Evolutionary conservation across 768 basidiomycete species (phyloP).

Genomic region (Termitomyces sp.): DNA sequence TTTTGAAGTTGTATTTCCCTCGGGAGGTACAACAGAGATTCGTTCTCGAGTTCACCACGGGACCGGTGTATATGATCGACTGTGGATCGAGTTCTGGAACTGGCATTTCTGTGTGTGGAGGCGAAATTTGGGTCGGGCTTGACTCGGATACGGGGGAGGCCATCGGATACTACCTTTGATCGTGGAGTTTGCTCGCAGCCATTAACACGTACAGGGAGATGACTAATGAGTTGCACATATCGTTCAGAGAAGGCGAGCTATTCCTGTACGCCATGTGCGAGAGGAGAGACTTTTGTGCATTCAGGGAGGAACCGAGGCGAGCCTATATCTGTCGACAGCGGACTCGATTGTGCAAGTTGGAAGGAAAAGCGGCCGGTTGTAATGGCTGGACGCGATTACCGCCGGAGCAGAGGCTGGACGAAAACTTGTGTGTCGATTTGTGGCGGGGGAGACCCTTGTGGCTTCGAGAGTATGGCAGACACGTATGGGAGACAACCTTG

Average conservation of each 20-base stretch:
- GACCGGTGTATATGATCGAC: constrained; percentile 9
- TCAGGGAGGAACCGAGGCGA: constrained; percentile 1
- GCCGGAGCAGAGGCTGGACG: constrained; percentile 30
- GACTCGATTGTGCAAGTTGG: constrained; percentile 13
- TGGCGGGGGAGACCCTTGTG: constrained; percentile 33
- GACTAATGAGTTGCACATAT: constrained; percentile 9
- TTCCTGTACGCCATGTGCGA: constrained; percentile 16
- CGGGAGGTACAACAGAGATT: constrained; percentile 52
- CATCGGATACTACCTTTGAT: constrained; percentile 9
- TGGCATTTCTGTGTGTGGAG: constrained; percentile 1
- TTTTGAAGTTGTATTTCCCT: constrained; percentile 35
- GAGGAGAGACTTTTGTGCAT: constrained; percentile 14
- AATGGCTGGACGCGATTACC: constrained; percentile 24
- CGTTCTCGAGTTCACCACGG: constrained; percentile 42
- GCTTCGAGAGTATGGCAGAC: constrained; percentile 35
- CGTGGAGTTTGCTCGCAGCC: constrained; percentile 18
- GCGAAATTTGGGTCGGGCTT: constrained; percentile 10
- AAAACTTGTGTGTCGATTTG: constrained; percentile 26
- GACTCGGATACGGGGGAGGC: constrained; percentile 18
- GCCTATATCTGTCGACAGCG: constrained; percentile 6
- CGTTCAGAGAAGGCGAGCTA: constrained; percentile 27
- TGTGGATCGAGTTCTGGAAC: constrained; percentile 3
- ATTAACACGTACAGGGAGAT: constrained; percentile 29
- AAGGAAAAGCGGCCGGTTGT: constrained; percentile 24
- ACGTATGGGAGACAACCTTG: constrained; percentile 7